A percentile compares a stretch with the other conserved stretches of the same genome.
phyloP scores from a whole-genome alignment of 768 basidiomycete species.

The Jaapia argillacea region DNA sequence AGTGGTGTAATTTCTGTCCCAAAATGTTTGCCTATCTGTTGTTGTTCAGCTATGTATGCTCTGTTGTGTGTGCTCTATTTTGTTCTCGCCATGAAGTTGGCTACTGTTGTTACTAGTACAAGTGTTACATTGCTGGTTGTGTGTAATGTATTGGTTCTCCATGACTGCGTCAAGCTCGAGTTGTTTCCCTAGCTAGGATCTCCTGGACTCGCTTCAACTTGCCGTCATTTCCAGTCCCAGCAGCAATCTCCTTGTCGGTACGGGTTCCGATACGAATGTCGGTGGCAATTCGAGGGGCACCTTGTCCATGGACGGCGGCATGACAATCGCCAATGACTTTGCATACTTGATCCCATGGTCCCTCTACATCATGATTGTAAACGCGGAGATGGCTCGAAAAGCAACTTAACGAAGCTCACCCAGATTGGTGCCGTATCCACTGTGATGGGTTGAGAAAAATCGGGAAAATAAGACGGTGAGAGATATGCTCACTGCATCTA shows the following conservation, averaged over 20 bases:
- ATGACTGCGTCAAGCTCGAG: no score
- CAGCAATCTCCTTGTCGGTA: slow-evolving; percentile 49
- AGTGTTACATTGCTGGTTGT: background rate
- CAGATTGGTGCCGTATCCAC: slow-evolving; percentile 89
- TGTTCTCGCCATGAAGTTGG: no score
- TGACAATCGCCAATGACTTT: slow-evolving; percentile 90
- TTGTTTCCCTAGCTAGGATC: slow-evolving; percentile 41
- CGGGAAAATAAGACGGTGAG: background rate
- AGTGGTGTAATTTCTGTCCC: background rate
- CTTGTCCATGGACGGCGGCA: slow-evolving; percentile 70
- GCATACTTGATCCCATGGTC: slow-evolving; percentile 78
- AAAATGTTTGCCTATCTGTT: background rate
- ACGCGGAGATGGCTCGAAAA: background rate
- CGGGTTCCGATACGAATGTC: slow-evolving; percentile 95
- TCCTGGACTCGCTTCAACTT: slow-evolving; percentile 80
- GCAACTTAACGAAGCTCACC: slow-evolving; percentile 28
- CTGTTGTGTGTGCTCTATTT: no score
- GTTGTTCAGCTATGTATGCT: no score
- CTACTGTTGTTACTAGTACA: background rate
- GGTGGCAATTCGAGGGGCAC: slow-evolving; percentile 71
- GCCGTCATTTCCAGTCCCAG: slow-evolving; percentile 63
- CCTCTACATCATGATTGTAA: slow-evolving; percentile 35
- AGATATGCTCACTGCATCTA: slow-evolving; percentile 62
- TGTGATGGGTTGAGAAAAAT: slow-evolving; percentile 17
- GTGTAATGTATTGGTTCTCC: no score